Conservation (phyloP, 371 early-diverging fungal genomes). For the Mucor lusitanicus region DNA sequence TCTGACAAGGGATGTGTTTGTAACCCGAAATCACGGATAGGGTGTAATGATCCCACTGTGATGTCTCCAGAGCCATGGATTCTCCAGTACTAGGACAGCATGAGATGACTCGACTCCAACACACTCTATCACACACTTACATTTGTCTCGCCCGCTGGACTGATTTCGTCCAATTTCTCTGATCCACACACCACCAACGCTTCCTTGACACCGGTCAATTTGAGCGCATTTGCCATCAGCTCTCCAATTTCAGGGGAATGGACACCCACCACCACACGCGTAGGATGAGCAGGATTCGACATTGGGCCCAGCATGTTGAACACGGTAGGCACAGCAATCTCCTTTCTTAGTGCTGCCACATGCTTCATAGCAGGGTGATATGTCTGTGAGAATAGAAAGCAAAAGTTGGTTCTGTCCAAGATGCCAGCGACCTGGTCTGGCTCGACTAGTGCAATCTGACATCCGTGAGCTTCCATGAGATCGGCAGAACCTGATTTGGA, state of each 20-base stretch:
- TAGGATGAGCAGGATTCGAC: conserved; percentile 87
- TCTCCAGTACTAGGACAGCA: conserved; percentile 65
- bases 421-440: conserved; percentile 69
- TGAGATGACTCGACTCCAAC: background rate
- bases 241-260: conserved; percentile 76
- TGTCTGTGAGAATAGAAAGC: conserved; percentile 90
- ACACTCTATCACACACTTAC: conserved; percentile 41
- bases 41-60: conserved; percentile 66
- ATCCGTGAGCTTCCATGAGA: conserved; percentile 85
- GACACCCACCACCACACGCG: conserved; percentile 88
- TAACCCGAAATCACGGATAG: conserved; percentile 85
- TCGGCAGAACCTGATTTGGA: conserved; percentile 95
- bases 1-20: conserved; percentile 66
- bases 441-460: conserved; percentile 65
- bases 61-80: conserved; percentile 62
- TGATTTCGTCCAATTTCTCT: conserved; percentile 84
- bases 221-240: conserved; percentile 84
- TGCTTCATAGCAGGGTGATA: conserved; percentile 94
- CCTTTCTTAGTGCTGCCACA: conserved; percentile 77
- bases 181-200: conserved; percentile 88
- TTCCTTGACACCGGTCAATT: conserved; percentile 71
- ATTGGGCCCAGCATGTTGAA: conserved; percentile 96
- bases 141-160: conserved; percentile 75
- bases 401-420: conserved; percentile 73
- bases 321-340: conserved; percentile 92